Base-by-base conservation (phyloP, 352 stramenopile species). In the Pythium insidiosum region DNA sequence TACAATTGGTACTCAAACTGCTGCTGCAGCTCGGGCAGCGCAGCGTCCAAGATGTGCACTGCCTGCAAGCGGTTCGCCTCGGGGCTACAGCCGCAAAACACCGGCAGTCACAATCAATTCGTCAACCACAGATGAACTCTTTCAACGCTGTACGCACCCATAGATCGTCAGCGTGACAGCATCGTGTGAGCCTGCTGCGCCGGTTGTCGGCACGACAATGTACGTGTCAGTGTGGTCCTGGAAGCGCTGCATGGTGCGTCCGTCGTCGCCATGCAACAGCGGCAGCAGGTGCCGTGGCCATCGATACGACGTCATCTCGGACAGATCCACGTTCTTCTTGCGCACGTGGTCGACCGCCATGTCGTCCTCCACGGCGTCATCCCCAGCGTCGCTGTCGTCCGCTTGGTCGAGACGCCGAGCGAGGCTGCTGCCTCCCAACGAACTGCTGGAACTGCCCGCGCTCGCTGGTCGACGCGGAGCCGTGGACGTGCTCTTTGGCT, bases 151-250 rank as follows among this genome's bases (percentile, higher is more conserved):
- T n/a, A 51, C 52, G 24, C 66, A 88, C 69, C 76, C 80, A 35
- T 85, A 87, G 43, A 92, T 88, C 4, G 70, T 80, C n/a, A 92
- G 42, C 18, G 63, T 86, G 5, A 69, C 43, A 15, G 66, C 58
- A 16, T 72, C 47, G 47, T 40, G 34, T 23, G 45, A 6, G 21
- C 45, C 18, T 38, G 28, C 7, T 43, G 15, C 22, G 42, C 21
- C 13, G 16, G 52, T 22, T 13, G 58, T 50, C 11, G 75, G 77
- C 4, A 86, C 47, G 12, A 85, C 66, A 22, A 92, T 88, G 58
- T 88, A 88, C 19, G 77, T 88, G 6, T 57, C 65, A 6, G 77
- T 88, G 45, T 83, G 75, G 26, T 88, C 71, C 53, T 89, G 72
- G 30, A 92, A 90, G 26, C 83, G 71, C 13, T 66, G 47, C 62